These are phyloP conservation scores for Naganishia kalamii DNA, from an alignment of 768 basidiomycete species.

Conservation along the genomic window DNA sequence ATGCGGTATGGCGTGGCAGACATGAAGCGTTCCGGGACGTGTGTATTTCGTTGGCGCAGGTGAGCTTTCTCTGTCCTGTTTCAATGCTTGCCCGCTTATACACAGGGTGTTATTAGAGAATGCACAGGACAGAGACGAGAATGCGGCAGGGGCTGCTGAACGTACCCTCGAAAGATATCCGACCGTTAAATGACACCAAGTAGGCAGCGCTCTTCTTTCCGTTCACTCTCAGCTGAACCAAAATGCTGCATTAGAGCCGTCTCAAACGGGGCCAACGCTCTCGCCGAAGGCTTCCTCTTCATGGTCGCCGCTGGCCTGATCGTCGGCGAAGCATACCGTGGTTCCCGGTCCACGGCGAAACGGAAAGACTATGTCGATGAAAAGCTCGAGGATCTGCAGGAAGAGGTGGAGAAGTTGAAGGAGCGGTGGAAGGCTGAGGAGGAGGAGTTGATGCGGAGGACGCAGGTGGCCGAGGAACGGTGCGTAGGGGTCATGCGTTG, in stretches of 20 bases:
- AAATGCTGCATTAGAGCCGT: conserved; percentile 35
- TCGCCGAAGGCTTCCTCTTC: conserved; percentile 45
- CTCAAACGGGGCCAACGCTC: conserved; percentile 43
- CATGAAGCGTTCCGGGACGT: conserved; percentile 43
- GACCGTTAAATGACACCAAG: conserved; percentile 45
- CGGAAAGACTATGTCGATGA: conserved; percentile 25
- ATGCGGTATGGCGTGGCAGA: conserved; percentile 19
- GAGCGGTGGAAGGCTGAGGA: conserved; percentile 19
- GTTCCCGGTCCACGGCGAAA: conserved; percentile 16
- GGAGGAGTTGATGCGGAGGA: conserved; percentile 15
- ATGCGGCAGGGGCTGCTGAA: conserved; percentile 42
- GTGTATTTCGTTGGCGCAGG: conserved; percentile 46
- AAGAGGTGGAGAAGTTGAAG: conserved; percentile 18
- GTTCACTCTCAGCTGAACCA: not conserved
- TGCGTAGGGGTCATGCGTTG: not conserved
- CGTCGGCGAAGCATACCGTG: conserved; percentile 35
- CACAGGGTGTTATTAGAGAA: conserved; percentile 26
- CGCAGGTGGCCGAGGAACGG: conserved; percentile 17
- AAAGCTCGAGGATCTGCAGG: conserved; percentile 17
- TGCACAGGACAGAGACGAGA: conserved; percentile 44
- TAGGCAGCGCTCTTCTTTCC: not conserved
- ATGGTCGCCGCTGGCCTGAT: conserved; percentile 40
- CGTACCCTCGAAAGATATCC: conserved; percentile 39
- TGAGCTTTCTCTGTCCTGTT: conserved; percentile 18
- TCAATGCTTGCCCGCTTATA: not conserved